Percentiles rank a stretch among this genome's conserved stretches.
phyloP scores from a whole-genome alignment of 2,329 filamentous ascomycete genomes.

The Trichoderma endophyticum region DNA sequence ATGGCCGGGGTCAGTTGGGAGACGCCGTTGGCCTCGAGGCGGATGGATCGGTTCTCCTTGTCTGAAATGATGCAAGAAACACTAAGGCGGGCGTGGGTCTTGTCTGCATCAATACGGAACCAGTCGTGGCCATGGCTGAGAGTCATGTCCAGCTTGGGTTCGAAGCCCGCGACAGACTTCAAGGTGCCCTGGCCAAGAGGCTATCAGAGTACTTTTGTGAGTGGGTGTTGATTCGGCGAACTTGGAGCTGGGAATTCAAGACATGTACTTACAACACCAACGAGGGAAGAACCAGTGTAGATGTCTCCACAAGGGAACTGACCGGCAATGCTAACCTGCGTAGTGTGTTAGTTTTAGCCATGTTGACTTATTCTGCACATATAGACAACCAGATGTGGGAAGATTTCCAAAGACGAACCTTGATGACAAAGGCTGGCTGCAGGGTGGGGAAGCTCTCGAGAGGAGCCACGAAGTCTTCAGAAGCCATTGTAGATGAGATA shows the following conservation, averaged over 20 bases:
- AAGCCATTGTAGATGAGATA: neutral
- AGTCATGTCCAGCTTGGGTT: neutral
- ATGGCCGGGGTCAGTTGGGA: neutral
- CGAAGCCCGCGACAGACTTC: neutral
- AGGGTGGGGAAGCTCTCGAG: neutral
- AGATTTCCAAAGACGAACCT: neutral
- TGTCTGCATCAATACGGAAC: neutral
- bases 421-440: neutral
- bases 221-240: neutral
- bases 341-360: neutral
- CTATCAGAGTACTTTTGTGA: neutral
- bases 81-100: neutral
- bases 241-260: neutral
- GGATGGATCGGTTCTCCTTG: neutral
- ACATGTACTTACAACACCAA: neutral
- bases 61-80: neutral
- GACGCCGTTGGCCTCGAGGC: neutral
- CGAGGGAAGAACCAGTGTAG: neutral
- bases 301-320: neutral
- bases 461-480: neutral
- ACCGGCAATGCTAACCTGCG: neutral
- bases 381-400: neutral
- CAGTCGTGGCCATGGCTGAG: neutral
- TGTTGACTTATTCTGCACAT: neutral
- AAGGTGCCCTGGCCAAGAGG: neutral